Evolutionary conservation across 257 asterid genomes (phyloP), one percentile per base, ranked within the genome.

Genomic region (Petunia axillaris): DNA sequence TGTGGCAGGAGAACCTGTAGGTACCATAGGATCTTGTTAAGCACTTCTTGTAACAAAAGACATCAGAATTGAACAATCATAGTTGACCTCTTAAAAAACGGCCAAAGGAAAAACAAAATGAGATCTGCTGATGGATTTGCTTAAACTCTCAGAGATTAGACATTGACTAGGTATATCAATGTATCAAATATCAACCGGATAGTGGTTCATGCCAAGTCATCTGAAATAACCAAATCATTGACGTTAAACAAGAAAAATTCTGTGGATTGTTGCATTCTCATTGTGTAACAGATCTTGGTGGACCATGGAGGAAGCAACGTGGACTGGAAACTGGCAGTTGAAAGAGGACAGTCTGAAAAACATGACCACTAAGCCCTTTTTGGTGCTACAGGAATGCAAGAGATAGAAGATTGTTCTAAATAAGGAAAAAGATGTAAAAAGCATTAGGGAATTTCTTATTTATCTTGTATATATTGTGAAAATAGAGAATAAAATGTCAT

Each of bases 1-100:
- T 89, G 91, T 50, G 96, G 97, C n/a, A 71, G 78, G 63, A 94
- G 89, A 82, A 94, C 85, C 98, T 94, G 91, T 80, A 78, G 10
- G 64, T 67, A 81, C 50, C 14, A 37, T 74, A 53, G 57, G 76
- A 77, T 59, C 62, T 75, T 7, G 63, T 35, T 50, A 70, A 63
- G 82, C 10, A 59, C 50, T 57, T 35, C 11, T 4, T 53, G 1
- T 39, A 52, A 73, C 46, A 55, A 50, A 78, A 65, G 35, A 50
- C 55, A 80, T 48, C 80, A 64, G 62, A 54, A 38, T 37, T 13
- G n/a, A 55, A 64, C 75, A 73, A 71, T 71, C 77, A 71, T 25
- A 46, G 5, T 71, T 46, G 77, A 48, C 35, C 60, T 71, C 60
- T 36, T 16, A 48, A 35, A 44, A 50, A 48, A 64, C 10, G 35